Evolutionary conservation across 2,329 filamentous ascomycete species (phyloP), one percentile per base, ranked within the genome.

Genomic region (Ophiostoma pallidulum): DNA sequence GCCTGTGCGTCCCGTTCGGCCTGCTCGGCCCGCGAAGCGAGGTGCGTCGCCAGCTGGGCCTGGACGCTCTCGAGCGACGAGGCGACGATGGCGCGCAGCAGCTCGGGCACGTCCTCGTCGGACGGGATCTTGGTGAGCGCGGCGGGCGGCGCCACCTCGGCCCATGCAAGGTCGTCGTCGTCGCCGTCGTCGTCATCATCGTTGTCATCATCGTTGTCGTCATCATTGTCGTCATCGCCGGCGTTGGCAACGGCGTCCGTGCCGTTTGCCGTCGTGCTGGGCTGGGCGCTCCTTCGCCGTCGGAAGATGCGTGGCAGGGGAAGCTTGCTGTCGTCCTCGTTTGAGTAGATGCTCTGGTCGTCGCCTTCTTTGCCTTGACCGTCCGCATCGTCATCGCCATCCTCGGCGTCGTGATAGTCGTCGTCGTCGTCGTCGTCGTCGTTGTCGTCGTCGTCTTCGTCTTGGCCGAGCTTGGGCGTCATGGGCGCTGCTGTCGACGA

Each of bases 41-140:
- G 55, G 38, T 56, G 60, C 47, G 53, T 19, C 6, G 48, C 52
- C 48, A 67, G 64, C 24, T 67, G 64, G 4, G 57, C 52, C 52
- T 65, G 64, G 12, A 78, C 58, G 18, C 64, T 72, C 5, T 68
- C 64, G 16, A 77, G 64, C 3, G 74, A 74, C 2, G 64, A 56
- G 13, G 60, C 53, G 9, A 76, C 54, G 14, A 78, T 54, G 7
- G 66, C 60, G 4, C 60, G 53, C 2, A 77, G 59, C 8, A 69
- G 58, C 4, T 68, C 63, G 3, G 68, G 66, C 0, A 63, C 63
- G 20, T 39, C 36, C 3, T 64, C 54, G 31, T 67, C 64, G 16
- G 66, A 62, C 1, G 41, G 13, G 0, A 62, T 55, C 26, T 66
- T 61, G 4, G 49, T 59, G 7, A 78, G 57, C 1, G 64, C 66